Evolutionary conservation across 768 basidiomycete genomes (phyloP).

Genomic region (Termitomyces sp.): DNA sequence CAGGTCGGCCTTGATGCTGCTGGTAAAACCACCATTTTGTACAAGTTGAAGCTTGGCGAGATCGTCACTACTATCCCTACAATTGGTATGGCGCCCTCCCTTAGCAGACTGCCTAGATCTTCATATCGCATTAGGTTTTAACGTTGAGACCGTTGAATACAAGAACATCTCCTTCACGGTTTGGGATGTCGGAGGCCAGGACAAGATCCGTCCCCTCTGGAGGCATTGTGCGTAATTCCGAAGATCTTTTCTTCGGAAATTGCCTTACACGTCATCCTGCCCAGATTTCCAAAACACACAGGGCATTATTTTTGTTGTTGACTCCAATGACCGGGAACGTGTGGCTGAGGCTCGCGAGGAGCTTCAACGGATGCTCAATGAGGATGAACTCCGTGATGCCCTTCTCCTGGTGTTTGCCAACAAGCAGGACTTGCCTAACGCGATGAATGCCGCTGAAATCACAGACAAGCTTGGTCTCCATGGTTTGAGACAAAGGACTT

Average conservation of each 20-base stretch:
- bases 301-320: slow-evolving; percentile 99
- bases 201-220: slow-evolving; percentile 99
- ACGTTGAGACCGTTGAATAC: slow-evolving; percentile 99
- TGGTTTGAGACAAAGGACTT: slow-evolving; percentile 92
- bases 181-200: slow-evolving; percentile 99
- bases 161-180: slow-evolving; percentile 99
- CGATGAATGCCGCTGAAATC: slow-evolving; percentile 99
- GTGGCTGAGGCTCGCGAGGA: slow-evolving; percentile 98
- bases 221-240: slow-evolving; percentile 84
- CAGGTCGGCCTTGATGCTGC: slow-evolving; percentile 99
- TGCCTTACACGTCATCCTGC: slow-evolving; percentile 13
- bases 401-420: slow-evolving; percentile 99
- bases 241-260: slow-evolving; percentile 13
- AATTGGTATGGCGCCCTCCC: slow-evolving; percentile 66
- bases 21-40: slow-evolving; percentile 97
- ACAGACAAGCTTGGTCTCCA: slow-evolving; percentile 99
- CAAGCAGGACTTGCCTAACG: slow-evolving; percentile 99
- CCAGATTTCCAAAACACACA: slow-evolving; percentile 99
- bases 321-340: slow-evolving; percentile 99
- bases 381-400: slow-evolving; percentile 98
- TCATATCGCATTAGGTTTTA: slow-evolving; percentile 72
- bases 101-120: slow-evolving; percentile 12
- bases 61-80: slow-evolving; percentile 99
- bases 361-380: slow-evolving; percentile 98
- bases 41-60: slow-evolving; percentile 99